Conservation (phyloP, 805 yeast species). For the Maudiozyma bulderi region DNA sequence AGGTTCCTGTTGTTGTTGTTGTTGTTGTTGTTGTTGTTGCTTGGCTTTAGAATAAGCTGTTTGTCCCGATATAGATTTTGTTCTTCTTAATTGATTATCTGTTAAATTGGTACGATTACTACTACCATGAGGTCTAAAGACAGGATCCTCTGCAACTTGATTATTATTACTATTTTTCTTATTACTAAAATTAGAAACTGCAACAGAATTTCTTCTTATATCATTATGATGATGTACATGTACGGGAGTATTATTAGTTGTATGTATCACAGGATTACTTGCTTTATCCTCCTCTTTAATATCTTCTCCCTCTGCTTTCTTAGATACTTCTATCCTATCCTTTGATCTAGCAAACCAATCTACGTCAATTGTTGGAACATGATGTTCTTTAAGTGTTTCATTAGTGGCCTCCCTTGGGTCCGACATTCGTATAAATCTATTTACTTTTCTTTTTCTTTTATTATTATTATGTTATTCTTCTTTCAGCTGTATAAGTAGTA, state of each 20-base stretch:
- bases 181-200: neutral
- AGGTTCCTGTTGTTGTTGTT: constrained; percentile 3
- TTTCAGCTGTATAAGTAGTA: neutral
- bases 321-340: neutral
- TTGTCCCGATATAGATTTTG: constrained; percentile 26
- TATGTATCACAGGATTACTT: neutral
- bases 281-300: neutral
- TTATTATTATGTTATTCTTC: neutral
- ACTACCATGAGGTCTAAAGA: neutral
- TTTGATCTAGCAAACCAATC: constrained; percentile 24
- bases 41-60: constrained; percentile 1
- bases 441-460: neutral
- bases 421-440: neutral
- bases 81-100: constrained; percentile 15
- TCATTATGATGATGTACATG: neutral
- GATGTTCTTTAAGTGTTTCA: constrained; percentile 14
- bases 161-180: too few species aligned
- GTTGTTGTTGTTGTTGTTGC: neutral
- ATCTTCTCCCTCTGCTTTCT: neutral
- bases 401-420: constrained; percentile 11
- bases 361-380: constrained; percentile 19
- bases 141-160: neutral
- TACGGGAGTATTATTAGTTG: neutral
- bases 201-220: constrained; percentile 3
- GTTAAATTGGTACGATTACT: neutral